Base-by-base conservation (phyloP, 371 early-diverging fungal species). In the Rhizomucor pusillus region DNA sequence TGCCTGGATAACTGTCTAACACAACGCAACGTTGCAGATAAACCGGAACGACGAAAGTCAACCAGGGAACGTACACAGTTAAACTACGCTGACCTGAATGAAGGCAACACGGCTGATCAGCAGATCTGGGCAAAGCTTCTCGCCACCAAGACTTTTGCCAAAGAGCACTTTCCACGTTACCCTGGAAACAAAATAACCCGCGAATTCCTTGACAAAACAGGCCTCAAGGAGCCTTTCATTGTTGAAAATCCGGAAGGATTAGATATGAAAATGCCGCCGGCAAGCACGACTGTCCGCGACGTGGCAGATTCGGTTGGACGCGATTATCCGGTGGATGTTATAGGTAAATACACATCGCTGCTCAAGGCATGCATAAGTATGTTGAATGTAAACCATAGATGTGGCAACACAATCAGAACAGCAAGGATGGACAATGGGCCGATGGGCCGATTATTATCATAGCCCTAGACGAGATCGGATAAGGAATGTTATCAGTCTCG, bases 401-500 rank as follows among this genome's bases (percentile, higher is more conserved):
- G 96, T 94, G 0, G 75, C 90, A 4, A 89, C 92, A 0, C 96
- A 95, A 65, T 74, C 86, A 3, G 90, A 90, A 49, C 67, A 77
- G 33, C 60, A 73, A 9, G 88, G 87, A 10, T 89, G 90, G 93
- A 86, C 87, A 3, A 67, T 95, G 76, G 82, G 79, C 20, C 72
- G 80, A 22, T 96, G 93, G 93, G 89, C 92, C 1, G 73, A 81
- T 7, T 94, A 93, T 65, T 91, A 87, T 58, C 63, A 79, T n/a
- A 70, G 65, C 36, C 63, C 82, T 0, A 69, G 71, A 7, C 79
- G 91, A 53, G 81, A 82, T 43, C 69, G 88, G 37, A 81, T 93
- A 9, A 73, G 91, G 40, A 94, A 94, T 73, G 91, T 92, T 50
- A 93, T 93, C 47, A 91, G 90, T 55, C 71, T 96, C 5, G 96